These are phyloP conservation scores for Zymoseptoria tritici DNA, from an alignment of 2,329 filamentous ascomycete species.

Conservation along the genomic window DNA sequence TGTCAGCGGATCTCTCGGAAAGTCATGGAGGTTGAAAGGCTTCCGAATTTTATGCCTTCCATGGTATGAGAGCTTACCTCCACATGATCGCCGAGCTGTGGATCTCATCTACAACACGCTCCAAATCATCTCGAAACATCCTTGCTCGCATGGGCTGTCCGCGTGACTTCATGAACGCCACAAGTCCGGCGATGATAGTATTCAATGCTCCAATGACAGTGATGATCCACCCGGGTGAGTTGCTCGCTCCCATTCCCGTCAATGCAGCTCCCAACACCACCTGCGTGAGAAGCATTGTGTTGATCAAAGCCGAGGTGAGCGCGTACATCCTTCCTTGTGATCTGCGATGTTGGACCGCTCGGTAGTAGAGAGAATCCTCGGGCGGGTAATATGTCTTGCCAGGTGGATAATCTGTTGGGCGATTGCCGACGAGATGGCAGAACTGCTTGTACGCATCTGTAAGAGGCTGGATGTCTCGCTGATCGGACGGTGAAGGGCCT, in stretches of 20 bases:
- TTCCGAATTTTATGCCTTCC: too few relatives aligned
- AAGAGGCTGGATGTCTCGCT: conserved; percentile 3
- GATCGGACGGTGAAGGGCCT: conserved; percentile 4
- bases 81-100: conserved; percentile 38
- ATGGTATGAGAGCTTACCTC: conserved; percentile 9
- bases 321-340: conserved; percentile 30
- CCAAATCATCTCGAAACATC: conserved; percentile 36
- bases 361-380: conserved; percentile 31
- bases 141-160: conserved; percentile 35
- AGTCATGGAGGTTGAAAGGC: too few relatives aligned
- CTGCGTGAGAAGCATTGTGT: conserved; percentile 33
- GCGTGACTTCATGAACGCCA: conserved; percentile 35
- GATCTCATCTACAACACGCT: conserved; percentile 36
- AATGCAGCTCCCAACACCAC: conserved; percentile 35
- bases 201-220: conserved; percentile 36
- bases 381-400: conserved; percentile 19
- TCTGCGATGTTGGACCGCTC: conserved; percentile 27
- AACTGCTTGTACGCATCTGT: conserved; percentile 30
- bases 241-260: conserved; percentile 33
- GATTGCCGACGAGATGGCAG: conserved; percentile 32
- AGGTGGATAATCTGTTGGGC: conserved; percentile 25
- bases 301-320: conserved; percentile 32
- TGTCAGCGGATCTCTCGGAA: too few relatives aligned
- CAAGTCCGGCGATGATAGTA: conserved; percentile 35
- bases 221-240: conserved; percentile 31